These are phyloP conservation scores for Gaultheria prostrata DNA, from an alignment of 148 eudicot genomes.

Conservation along the genomic window DNA sequence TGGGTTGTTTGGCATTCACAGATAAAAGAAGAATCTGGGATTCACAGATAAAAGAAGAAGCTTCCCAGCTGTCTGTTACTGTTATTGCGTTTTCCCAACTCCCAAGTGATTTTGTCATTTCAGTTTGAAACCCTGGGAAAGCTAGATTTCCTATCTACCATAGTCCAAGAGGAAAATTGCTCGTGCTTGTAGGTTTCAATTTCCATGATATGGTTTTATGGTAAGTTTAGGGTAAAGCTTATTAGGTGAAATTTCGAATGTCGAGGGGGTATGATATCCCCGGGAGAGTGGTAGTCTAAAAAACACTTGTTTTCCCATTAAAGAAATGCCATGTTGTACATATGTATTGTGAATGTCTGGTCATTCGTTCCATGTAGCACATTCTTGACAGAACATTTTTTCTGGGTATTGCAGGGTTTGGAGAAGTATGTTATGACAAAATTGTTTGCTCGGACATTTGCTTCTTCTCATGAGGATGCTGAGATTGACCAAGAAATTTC, in stretches of 20 bases:
- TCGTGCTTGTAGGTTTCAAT: not conserved
- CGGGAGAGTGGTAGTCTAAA: not conserved
- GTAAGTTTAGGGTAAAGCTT: not conserved
- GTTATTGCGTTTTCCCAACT: not conserved
- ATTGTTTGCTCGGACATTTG: constrained; percentile 30
- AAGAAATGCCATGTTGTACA: not conserved
- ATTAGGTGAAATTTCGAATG: not conserved
- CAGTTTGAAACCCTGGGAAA: not conserved
- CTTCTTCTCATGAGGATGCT: constrained; percentile 26
- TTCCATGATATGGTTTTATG: not conserved
- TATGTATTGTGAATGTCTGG: not conserved
- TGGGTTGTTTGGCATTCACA: not conserved
- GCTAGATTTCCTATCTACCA: not conserved
- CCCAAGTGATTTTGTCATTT: not conserved
- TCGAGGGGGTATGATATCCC: not conserved
- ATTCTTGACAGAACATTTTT: not conserved
- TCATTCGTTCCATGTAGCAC: not conserved
- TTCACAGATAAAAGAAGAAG: not conserved
- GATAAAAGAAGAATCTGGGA: too few relatives aligned
- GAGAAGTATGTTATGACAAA: constrained; percentile 39
- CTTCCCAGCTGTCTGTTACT: not conserved
- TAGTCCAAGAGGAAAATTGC: not conserved
- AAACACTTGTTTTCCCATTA: not conserved
- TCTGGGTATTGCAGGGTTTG: constrained; percentile 20
- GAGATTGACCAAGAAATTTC: constrained; percentile 29